These are phyloP conservation scores for Alopecurus myosuroides DNA, from an alignment of 176 grass and related monocot species.

Conservation along the genomic window DNA sequence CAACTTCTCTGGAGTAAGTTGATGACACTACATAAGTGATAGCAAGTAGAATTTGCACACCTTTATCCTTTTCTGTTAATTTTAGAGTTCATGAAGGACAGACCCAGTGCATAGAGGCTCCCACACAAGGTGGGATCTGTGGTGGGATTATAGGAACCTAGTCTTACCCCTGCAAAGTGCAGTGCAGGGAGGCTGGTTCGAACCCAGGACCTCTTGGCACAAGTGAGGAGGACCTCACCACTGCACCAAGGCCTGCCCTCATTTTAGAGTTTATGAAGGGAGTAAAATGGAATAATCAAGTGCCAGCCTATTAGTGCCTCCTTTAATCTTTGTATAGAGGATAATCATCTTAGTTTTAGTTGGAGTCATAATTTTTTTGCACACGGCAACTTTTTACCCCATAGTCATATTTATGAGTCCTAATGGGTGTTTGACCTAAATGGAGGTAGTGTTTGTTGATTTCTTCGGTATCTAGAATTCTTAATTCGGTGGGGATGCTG, in stretches of 20 bases:
- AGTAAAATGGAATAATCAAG: not conserved
- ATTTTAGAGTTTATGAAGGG: conserved; percentile 6
- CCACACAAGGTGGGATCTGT: no score
- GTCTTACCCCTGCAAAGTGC: no score
- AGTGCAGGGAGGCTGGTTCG: no score
- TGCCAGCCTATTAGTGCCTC: not conserved
- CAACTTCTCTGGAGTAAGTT: not conserved
- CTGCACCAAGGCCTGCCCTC: no score
- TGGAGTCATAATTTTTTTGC: not conserved
- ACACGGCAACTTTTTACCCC: not conserved
- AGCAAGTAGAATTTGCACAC: not conserved
- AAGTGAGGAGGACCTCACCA: no score
- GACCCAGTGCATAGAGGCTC: no score
- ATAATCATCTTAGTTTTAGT: not conserved
- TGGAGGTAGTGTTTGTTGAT: not conserved
- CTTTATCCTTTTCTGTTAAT: not conserved
- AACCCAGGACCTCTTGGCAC: no score
- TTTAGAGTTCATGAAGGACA: conserved; percentile 5
- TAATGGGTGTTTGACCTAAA: not conserved
- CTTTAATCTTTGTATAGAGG: not conserved
- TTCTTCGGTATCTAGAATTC: not conserved
- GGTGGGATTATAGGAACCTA: no score
- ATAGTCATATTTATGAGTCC: not conserved
- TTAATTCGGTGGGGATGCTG: not conserved
- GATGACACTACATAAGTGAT: not conserved